phyloP scores from a whole-genome alignment of 1,284 basidiomycete species.

The Testicularia cyperi region DNA sequence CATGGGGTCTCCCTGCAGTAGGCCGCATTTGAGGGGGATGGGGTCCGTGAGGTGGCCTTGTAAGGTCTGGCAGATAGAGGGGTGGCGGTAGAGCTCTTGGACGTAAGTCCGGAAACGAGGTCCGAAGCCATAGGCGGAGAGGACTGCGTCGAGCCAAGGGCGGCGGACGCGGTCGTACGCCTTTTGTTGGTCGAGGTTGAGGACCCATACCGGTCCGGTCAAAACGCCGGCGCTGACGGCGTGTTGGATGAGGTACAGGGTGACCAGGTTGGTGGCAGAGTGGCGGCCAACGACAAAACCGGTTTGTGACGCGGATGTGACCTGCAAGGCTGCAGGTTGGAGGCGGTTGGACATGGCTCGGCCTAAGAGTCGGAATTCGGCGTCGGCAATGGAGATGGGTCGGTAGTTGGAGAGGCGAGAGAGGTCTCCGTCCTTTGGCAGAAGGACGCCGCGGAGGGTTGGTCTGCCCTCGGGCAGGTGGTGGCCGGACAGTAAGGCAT shows the following conservation, averaged over 20 bases:
- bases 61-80: not conserved
- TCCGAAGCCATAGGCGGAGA: slow-evolving; percentile 2
- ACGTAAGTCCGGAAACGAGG: not conserved
- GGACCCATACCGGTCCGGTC: slow-evolving; percentile 1
- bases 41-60: slow-evolving; percentile 1
- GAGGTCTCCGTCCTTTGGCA: slow-evolving; percentile 3
- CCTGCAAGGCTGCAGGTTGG: slow-evolving; percentile 2
- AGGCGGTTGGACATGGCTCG: slow-evolving; percentile 1
- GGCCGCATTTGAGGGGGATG: slow-evolving; percentile 1
- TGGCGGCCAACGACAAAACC: slow-evolving; percentile 2
- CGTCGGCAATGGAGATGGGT: slow-evolving; percentile 1
- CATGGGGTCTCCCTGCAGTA: slow-evolving; percentile 5
- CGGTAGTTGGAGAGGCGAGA: slow-evolving; percentile 1
- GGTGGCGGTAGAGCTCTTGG: not conserved
- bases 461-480: not conserved
- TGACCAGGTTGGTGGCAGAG: slow-evolving; percentile 2
- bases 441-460: slow-evolving; percentile 2
- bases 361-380: slow-evolving; percentile 1
- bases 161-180: slow-evolving; percentile 1
- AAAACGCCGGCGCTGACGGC: not conserved
- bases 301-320: slow-evolving; percentile 1
- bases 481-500: slow-evolving; percentile 1
- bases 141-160: not conserved
- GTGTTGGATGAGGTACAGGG: slow-evolving; percentile 4
- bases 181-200: slow-evolving; percentile 1